Percentiles rank a stretch among this genome's conserved stretches.
These are phyloP conservation scores for Penicillium lividum DNA, from an alignment of 495 filamentous ascomycete species.

Conservation along the genomic window DNA sequence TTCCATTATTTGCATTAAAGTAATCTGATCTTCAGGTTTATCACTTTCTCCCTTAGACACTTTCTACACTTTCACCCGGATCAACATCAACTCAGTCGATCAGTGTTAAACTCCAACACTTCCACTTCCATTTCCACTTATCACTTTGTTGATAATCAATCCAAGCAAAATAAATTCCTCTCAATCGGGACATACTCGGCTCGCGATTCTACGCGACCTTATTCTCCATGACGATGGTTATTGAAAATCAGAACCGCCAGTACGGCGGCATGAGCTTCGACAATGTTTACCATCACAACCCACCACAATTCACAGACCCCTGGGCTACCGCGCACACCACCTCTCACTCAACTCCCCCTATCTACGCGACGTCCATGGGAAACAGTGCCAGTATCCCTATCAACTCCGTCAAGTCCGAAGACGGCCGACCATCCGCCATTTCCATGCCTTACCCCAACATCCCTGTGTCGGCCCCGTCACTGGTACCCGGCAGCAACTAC, in stretches of 20 bases:
- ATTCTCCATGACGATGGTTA: constrained; percentile 78
- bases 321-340: constrained; percentile 68
- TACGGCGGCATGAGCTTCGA: constrained; percentile 83
- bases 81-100: constrained; percentile 22
- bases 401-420: constrained; percentile 56
- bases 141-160: neutral
- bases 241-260: constrained; percentile 81
- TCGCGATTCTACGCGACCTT: constrained; percentile 20
- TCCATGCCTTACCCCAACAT: constrained; percentile 74
- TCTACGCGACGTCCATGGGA: constrained; percentile 60
- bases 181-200: constrained; percentile 4
- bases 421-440: constrained; percentile 59
- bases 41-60: constrained; percentile 38
- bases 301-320: constrained; percentile 90
- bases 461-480: constrained; percentile 69
- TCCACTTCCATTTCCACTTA: neutral
- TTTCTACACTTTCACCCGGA: constrained; percentile 16
- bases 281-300: constrained; percentile 67
- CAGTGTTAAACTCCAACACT: constrained; percentile 2
- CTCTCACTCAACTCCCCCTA: constrained; percentile 53
- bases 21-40: constrained; percentile 26
- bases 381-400: constrained; percentile 57
- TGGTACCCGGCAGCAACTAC: constrained; percentile 70
- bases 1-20: constrained; percentile 22
- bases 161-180: neutral